phyloP scores from a whole-genome alignment of 1,284 basidiomycete species.

The Rhodotorula sp. region DNA sequence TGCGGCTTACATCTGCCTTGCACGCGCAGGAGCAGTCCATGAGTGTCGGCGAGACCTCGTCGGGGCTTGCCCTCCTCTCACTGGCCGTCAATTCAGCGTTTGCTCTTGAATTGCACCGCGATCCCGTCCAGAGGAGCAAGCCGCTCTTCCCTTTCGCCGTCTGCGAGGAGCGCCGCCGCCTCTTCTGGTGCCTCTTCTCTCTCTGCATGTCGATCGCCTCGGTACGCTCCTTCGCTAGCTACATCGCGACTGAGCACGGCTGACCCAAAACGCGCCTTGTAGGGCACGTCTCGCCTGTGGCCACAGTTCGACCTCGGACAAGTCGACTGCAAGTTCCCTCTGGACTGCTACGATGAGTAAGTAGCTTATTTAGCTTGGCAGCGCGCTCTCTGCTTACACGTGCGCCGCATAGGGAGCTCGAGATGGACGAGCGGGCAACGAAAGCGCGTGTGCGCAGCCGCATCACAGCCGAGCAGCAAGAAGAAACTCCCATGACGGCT shows the following conservation, averaged over 20 bases:
- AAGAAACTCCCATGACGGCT: conserved; percentile 25
- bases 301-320: conserved; percentile 23
- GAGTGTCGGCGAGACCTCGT: conserved; percentile 18
- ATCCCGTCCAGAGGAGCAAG: conserved; percentile 20
- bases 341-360: conserved; percentile 26
- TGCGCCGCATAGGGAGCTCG: conserved; percentile 3
- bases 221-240: neutral
- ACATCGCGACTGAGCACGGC: neutral
- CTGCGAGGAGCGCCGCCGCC: conserved; percentile 30
- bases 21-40: conserved; percentile 17
- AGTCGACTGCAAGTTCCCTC: conserved; percentile 28
- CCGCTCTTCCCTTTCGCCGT: conserved; percentile 6
- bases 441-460: conserved; percentile 14
- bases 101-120: conserved; percentile 35
- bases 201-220: conserved; percentile 22
- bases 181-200: conserved; percentile 37
- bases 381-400: neutral
- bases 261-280: neutral
- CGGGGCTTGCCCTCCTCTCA: conserved; percentile 23
- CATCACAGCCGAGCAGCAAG: neutral
- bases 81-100: conserved; percentile 30
- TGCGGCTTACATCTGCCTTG: too few relatives aligned
- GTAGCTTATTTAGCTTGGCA: neutral
- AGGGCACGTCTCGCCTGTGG: conserved; percentile 23
- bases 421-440: conserved; percentile 16